Percentiles rank a stretch among this genome's conserved stretches.
These are phyloP conservation scores for Pleurotus citrinopileatus DNA, from an alignment of 768 basidiomycete species.

Conservation along the genomic window DNA sequence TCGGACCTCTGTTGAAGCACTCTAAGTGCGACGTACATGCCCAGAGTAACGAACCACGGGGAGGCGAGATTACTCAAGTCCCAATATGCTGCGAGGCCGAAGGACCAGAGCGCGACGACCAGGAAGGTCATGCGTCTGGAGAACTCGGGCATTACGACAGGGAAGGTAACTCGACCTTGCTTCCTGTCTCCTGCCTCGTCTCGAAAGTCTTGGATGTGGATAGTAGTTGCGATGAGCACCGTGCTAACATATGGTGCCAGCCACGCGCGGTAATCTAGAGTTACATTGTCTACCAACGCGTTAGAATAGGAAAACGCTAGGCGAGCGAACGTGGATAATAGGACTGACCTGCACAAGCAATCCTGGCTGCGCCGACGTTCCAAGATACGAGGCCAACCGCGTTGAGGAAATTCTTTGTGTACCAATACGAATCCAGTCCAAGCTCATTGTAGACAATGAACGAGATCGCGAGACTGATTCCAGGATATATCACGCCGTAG, in stretches of 20 bases:
- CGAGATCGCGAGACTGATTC: conserved; percentile 3
- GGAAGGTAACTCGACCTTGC: conserved; percentile 13
- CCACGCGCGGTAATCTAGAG: conserved; percentile 2
- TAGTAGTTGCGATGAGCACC: conserved; percentile 12
- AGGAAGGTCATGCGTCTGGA: conserved; percentile 5
- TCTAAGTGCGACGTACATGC: conserved; percentile 9
- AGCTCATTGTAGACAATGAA: conserved; percentile 11
- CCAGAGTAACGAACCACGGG: conserved; percentile 5
- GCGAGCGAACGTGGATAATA: neutral
- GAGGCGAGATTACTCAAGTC: conserved; percentile 1
- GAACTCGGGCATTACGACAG: conserved; percentile 11
- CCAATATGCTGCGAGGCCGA: conserved; percentile 8
- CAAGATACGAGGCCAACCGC: conserved; percentile 14
- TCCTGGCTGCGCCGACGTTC: conserved; percentile 11
- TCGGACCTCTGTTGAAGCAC: conserved; percentile 2
- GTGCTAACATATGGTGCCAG: conserved; percentile 8
- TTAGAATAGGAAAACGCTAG: neutral
- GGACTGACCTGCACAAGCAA: conserved; percentile 6
- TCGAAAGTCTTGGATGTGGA: conserved; percentile 13
- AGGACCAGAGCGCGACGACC: conserved; percentile 8
- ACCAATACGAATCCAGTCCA: conserved; percentile 5
- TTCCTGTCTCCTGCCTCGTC: conserved; percentile 13
- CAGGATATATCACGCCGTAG: conserved; percentile 3
- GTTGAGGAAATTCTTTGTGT: conserved; percentile 13
- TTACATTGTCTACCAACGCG: neutral